Percentiles rank a stretch among this genome's conserved stretches.
phyloP scores from a whole-genome alignment of 306 rosid genomes.

The Calophaca sinica region DNA sequence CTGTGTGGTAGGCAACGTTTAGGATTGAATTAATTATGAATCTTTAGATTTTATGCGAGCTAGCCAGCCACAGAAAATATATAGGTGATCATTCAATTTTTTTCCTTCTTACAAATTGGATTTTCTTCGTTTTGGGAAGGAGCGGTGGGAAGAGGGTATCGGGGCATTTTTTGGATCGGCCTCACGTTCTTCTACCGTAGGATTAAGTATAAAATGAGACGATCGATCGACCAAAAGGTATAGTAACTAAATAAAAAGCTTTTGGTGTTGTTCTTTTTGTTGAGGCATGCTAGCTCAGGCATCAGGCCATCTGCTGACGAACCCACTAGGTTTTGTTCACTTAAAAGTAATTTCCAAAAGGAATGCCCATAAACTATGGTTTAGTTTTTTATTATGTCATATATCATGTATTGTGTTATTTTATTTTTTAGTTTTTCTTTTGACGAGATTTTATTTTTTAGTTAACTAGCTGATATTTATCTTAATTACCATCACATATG shows the following conservation, averaged over 20 bases:
- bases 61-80: conserved; percentile 27
- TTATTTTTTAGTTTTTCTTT: neutral
- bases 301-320: conserved; percentile 61
- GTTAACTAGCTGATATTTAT: no score
- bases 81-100: neutral
- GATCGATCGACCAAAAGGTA: conserved; percentile 47
- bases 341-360: conserved; percentile 53
- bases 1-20: conserved; percentile 44
- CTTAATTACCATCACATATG: no score
- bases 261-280: conserved; percentile 53
- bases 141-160: conserved; percentile 55
- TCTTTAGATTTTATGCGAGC: conserved; percentile 42
- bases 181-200: conserved; percentile 36
- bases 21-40: conserved; percentile 38
- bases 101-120: neutral
- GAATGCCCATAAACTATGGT: conserved; percentile 46
- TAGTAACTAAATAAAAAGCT: conserved; percentile 45
- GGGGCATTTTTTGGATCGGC: conserved; percentile 38
- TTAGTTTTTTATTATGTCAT: neutral
- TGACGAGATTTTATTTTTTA: no score
- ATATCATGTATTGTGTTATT: neutral
- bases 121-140: conserved; percentile 16
- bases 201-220: conserved; percentile 49
- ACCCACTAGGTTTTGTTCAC: conserved; percentile 73
- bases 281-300: conserved; percentile 48